Percentiles rank a stretch among this genome's conserved stretches.
Conservation (phyloP, 345 rosid genomes). For the Carallia pectinifolia region DNA sequence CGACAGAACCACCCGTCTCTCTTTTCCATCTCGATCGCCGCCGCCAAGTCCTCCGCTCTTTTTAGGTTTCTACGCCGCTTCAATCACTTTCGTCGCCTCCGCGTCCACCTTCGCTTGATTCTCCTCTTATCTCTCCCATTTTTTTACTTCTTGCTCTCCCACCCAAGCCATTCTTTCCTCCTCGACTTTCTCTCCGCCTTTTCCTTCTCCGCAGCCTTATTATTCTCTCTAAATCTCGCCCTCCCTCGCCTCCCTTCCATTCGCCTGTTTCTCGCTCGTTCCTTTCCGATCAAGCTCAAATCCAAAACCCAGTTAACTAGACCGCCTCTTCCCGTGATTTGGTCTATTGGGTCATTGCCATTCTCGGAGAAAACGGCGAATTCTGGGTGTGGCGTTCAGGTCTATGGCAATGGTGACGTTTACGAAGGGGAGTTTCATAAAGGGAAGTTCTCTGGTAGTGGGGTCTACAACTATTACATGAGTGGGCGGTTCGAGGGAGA, state of each 20-base stretch:
- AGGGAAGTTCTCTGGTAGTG: slow-evolving; percentile 87
- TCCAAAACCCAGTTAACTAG: slow-evolving; percentile 27
- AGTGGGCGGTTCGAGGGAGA: slow-evolving; percentile 92
- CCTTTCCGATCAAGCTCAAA: slow-evolving; percentile 65
- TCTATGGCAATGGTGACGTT: slow-evolving; percentile 81
- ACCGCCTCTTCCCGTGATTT: slow-evolving; percentile 67
- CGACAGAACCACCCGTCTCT: slow-evolving; percentile 20
- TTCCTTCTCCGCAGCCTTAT: slow-evolving; percentile 72
- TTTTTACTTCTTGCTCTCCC: slow-evolving; percentile 73
- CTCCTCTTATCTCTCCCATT: slow-evolving; percentile 69
- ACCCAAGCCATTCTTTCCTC: slow-evolving; percentile 71
- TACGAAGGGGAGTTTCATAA: slow-evolving; percentile 87
- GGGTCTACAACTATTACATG: slow-evolving; percentile 90
- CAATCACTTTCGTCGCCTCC: slow-evolving; percentile 45
- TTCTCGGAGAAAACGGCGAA: slow-evolving; percentile 56
- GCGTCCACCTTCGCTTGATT: slow-evolving; percentile 59
- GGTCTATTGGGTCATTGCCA: slow-evolving; percentile 83
- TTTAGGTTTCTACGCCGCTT: slow-evolving; percentile 49
- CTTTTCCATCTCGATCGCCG: slow-evolving; percentile 37
- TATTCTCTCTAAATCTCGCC: slow-evolving; percentile 74
- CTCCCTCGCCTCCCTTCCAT: slow-evolving; percentile 81
- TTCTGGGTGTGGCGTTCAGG: slow-evolving; percentile 90
- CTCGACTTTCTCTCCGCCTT: slow-evolving; percentile 86
- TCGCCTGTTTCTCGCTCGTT: slow-evolving; percentile 74
- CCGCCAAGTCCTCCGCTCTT: slow-evolving; percentile 45